Base-by-base conservation (phyloP, 768 basidiomycete species). In the Tubosaeta brunneosetosa region DNA sequence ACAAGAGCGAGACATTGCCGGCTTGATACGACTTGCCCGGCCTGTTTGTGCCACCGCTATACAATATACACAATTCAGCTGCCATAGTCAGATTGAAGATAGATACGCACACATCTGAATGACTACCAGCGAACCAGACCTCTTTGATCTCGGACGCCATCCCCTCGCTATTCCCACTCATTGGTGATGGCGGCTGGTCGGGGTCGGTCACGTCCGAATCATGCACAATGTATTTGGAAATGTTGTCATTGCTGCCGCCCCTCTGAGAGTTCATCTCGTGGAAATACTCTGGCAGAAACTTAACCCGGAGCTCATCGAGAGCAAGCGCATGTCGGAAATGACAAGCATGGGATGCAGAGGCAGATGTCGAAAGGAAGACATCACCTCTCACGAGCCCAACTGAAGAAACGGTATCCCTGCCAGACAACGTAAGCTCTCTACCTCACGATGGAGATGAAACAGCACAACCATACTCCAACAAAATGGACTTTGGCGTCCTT, bases 401-500 rank as follows among this genome's bases (percentile, higher is more conserved):
- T 0, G 83, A 85, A 19, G 78, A 77, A 6, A 87, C 84, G 1
- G 83, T 86, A 57, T 87, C 85, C 82, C 84, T 85, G 47, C 22
- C 22, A 22, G 27, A 13, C 3, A 1, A 49, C 0, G 16, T 44
- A 26, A 61, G 22, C 55, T 41, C 1, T 1, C 4, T 22, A 17
- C 27, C 10, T n/a, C 7, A 22, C 2, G 36, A 16, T n/a, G 27
- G 16, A 2, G 34, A 33, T 14, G 13, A 13, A 19, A 48, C 53
- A 4, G 22, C 22, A 19, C 59, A 73, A 79, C 80, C 78, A 81
- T 11, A 77, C 74, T 1, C 81, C 81, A 25, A 82, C 66, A 43
- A 82, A 82, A 33, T 81, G 75, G 6, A 81, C 73, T 22, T 63
- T 55, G 1, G 77, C 70, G 34, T 71, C 67, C 27, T 71, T 69